Evolutionary conservation across 345 rosid species (phyloP).

Genomic region (Hevea brasiliensis): DNA sequence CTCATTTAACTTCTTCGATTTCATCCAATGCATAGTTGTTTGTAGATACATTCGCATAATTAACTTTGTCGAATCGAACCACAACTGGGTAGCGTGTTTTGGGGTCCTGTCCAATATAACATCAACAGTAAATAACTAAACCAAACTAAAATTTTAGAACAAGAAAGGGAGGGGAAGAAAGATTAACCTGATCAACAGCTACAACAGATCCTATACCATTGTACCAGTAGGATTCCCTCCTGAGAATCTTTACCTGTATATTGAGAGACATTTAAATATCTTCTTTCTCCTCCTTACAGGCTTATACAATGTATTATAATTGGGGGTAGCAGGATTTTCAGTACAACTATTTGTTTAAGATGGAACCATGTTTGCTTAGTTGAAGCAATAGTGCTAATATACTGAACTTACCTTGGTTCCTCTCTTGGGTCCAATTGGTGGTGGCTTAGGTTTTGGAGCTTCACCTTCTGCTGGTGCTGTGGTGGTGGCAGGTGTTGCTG

Average conservation of each 20-base stretch:
- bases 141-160: not conserved
- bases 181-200: slow-evolving; percentile 75
- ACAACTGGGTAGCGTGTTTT: slow-evolving; percentile 85
- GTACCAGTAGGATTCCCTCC: slow-evolving; percentile 93
- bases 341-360: no score
- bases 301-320: no score
- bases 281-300: not conserved
- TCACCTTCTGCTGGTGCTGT: slow-evolving; percentile 33
- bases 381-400: no score
- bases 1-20: slow-evolving; percentile 66
- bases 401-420: slow-evolving; percentile 70
- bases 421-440: slow-evolving; percentile 88
- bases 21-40: slow-evolving; percentile 95
- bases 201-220: slow-evolving; percentile 79
- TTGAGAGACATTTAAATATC: not conserved
- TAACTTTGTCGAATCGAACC: slow-evolving; percentile 86
- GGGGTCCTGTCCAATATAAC: slow-evolving; percentile 55
- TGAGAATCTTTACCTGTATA: slow-evolving; percentile 78
- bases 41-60: slow-evolving; percentile 88
- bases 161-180: not conserved
- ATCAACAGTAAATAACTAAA: not conserved
- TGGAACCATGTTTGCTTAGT: no score
- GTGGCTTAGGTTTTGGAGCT: slow-evolving; percentile 67
- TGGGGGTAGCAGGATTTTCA: no score
- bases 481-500: slow-evolving; percentile 43